Conservation (phyloP, 306 rosid species). For the Sesbania bispinosa region DNA sequence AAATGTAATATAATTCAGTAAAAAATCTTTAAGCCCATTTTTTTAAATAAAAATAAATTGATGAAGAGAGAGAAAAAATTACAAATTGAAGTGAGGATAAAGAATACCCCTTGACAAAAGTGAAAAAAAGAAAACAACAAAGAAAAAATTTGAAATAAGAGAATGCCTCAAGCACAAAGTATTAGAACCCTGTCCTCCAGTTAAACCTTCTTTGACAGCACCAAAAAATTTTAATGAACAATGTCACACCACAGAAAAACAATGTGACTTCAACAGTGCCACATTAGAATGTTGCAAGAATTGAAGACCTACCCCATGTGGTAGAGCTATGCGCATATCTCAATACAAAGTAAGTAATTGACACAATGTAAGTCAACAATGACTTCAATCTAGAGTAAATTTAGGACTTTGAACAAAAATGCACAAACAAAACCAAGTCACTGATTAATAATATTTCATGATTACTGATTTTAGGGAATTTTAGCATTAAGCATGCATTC, state of each 20-base stretch:
- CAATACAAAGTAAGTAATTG: background rate
- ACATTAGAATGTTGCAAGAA: background rate
- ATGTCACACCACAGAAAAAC: background rate
- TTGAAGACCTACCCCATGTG: background rate
- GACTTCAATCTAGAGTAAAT: background rate
- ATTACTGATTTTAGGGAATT: background rate
- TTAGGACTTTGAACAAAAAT: background rate
- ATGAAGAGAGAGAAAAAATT: background rate
- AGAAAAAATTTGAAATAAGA: background rate
- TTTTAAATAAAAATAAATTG: no score
- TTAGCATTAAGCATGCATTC: background rate
- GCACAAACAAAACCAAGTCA: slow-evolving; percentile 1
- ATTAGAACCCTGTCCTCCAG: background rate
- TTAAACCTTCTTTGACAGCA: background rate
- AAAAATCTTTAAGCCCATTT: background rate
- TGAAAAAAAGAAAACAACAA: background rate
- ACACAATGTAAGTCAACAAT: background rate
- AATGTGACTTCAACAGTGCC: background rate
- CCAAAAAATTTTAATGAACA: background rate
- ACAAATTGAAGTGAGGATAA: background rate
- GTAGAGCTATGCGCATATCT: background rate
- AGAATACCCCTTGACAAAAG: background rate
- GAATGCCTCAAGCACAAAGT: background rate
- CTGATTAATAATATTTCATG: background rate
- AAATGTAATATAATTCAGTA: background rate